Base-by-base conservation (phyloP, 1,139 yeast species). In the Zygoascus hellenicus region DNA sequence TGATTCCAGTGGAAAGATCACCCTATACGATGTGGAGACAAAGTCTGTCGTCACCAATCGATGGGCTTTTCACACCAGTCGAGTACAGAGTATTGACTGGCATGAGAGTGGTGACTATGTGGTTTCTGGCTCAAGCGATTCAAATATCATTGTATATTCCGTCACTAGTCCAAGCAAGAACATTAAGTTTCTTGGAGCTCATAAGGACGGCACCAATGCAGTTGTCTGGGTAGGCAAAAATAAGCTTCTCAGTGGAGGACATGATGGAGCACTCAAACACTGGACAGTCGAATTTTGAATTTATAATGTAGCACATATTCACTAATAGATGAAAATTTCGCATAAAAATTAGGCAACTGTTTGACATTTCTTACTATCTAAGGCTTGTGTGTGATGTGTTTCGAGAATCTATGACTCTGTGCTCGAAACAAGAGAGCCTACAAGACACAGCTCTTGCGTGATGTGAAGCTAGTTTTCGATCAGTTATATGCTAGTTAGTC, bases 41-140 rank as follows among this genome's bases (percentile, higher is more conserved):
- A 77, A 74, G 37, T 60, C 75, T 6, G 71, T 86, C 6, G 78
- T 84, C 41, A 89, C 97, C 1, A 80, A 94, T 0, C 78, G 97
- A 62, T 92, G 99, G 99, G 83, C 95, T 0, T 90, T 86, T 80
- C 97, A 94, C 64, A 84, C 90, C 2, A 82, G 95, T 48, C 80
- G 77, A 50, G 83, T 92, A 51, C 80, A 78, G 48, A 78, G 83
- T 34, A 84, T 94, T 43, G 68, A 79, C 31, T 92, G 97, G 97
- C 76, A 83, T 40, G 65, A 70, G 2, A 89, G 84, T 56, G 84
- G 88, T 48, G 78, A 82, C 56, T 80, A 75, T 56, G 75, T 86
- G 43, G 83, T 82, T 16, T 80, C 92, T 52, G 95, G 84, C 1
- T 87, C 96, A 0, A 71, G 88, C 48, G 99, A 92, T 61, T 82